A percentile compares a stretch with the other conserved stretches of the same genome.
phyloP scores from a whole-genome alignment of 2,329 filamentous ascomycete species.

The Trichoderma pleuroti region DNA sequence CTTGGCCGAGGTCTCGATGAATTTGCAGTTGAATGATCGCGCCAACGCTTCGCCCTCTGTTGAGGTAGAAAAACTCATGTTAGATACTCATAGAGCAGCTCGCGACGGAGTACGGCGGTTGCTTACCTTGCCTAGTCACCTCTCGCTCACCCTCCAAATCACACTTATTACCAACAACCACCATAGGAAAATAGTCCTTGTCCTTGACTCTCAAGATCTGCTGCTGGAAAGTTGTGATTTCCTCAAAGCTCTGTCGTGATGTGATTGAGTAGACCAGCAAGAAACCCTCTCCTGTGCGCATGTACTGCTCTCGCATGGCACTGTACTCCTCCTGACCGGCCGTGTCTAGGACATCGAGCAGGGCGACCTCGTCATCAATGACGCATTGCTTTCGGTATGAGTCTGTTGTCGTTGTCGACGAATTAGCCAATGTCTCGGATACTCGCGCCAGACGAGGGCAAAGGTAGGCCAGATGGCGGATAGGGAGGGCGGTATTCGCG shows the following conservation, averaged over 20 bases:
- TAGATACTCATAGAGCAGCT: background rate
- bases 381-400: conserved; percentile 99
- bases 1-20: conserved; percentile 98
- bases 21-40: conserved; percentile 88
- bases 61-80: background rate
- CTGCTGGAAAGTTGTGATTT: conserved; percentile 98
- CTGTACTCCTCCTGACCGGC: conserved; percentile 99
- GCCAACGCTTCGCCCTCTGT: conserved; percentile 88
- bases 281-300: conserved; percentile 98
- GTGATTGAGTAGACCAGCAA: conserved; percentile 98
- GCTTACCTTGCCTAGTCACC: conserved; percentile 84
- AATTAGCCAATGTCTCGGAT: conserved; percentile 3
- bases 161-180: conserved; percentile 98
- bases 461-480: background rate
- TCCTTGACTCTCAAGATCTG: conserved; percentile 98
- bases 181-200: conserved; percentile 99
- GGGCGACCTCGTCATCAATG: conserved; percentile 95
- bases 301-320: conserved; percentile 99
- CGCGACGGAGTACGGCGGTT: background rate
- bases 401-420: conserved; percentile 53
- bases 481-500: background rate
- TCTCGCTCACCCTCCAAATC: conserved; percentile 92
- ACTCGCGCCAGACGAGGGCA: background rate
- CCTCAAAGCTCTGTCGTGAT: conserved; percentile 93
- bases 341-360: conserved; percentile 96